Evolutionary conservation across 371 early-diverging fungal genomes (phyloP), one percentile per base, ranked within the genome.

Genomic region (Paramicrosporidium saccamoebae): DNA sequence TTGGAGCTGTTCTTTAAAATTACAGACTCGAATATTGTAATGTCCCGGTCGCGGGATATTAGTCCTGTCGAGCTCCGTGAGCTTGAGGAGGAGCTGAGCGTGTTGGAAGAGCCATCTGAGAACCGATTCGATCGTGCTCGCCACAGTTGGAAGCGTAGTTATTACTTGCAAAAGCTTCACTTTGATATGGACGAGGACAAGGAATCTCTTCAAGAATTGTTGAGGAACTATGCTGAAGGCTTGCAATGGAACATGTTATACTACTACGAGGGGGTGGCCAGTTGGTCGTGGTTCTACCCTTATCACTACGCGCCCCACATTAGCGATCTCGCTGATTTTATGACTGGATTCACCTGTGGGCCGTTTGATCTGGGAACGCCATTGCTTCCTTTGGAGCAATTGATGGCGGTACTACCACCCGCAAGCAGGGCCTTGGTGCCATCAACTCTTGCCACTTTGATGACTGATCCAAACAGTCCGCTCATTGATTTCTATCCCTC

Each of bases 221-320:
- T 72, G 14, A 40, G 50, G 24, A 45, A 62, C 18, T 98, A 98
- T 39, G 47, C 92, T 2, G 60, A 63, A 30, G 84, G 92, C 9
- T 43, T 88, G 23, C 82, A 86, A 37, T 98, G 98, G 98, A 78
- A 92, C 5, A 53, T 90, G 10, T 44, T 52, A 26, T 98, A 98
- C 41, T 98, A 98, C 40, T 84, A 79, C 42, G 46, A 58, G 16
- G 96, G 92, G 19, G 72, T 75, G 7, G 68, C 67, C 7, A 75
- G 78, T 2, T 98, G 98, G 98, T 69, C 64, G 7, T 96, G 86
- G 86, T 96, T 68, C 51, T 98, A 74, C 36, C 90, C 92, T 2
- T 78, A 72, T 42, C 78, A 95, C 44, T 98, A 88, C 44, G 77
- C 96, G 10, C 98, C 98, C 3, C 84, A 88, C 42, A 73, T 94